Evolutionary conservation across 2,329 filamentous ascomycete genomes (phyloP), one percentile per base, ranked within the genome.

Genomic region (Sclerotinia subarctica): DNA sequence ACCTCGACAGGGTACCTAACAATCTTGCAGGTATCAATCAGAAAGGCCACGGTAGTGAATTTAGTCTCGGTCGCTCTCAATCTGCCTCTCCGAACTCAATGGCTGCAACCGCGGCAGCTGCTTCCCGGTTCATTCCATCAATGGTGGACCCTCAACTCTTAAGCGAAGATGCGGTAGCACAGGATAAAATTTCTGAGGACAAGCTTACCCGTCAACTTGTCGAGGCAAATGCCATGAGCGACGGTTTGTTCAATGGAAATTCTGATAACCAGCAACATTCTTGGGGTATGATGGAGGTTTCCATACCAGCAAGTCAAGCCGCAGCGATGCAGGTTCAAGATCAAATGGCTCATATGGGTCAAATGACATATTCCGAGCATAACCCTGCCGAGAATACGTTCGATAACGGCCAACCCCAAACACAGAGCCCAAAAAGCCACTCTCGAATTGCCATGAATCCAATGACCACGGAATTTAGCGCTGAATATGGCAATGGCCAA

Each of bases 81-180:
- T 73, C 73, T 1, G 63, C 69, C 1, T 75, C 76, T 13, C 74
- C 74, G 21, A 74, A 71, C 52, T 67, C 72, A 52, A 74, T 76
- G 71, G 72, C 74, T 53, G 74, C 74, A 11, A 73, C 71, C 32
- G 76, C 74, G 44, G 73, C 74, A 19, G 72, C 73, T 29, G 72
- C 74, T 21, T 72, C 72, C 42, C 72, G 72, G 15, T 78, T 77
- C 46, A 70, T 72, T 13, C 74, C 75, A 44, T 71, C 71, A 2
- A 78, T 78, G 76, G 75, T 78, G 32, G 77, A 78, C 66, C 77
- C 77, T 32, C 75, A 76, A 65, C 67, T 77, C 8, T 70, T 77
- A 29, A 73, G 69, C n/a, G 71, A 76, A 24, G 73, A 74, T 67
- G 59, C 70, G 4, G 71, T 70, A 44, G 60, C 57, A 7, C 70